Base-by-base conservation (phyloP, 305 asterid genomes). In the Rubia peregrina region DNA sequence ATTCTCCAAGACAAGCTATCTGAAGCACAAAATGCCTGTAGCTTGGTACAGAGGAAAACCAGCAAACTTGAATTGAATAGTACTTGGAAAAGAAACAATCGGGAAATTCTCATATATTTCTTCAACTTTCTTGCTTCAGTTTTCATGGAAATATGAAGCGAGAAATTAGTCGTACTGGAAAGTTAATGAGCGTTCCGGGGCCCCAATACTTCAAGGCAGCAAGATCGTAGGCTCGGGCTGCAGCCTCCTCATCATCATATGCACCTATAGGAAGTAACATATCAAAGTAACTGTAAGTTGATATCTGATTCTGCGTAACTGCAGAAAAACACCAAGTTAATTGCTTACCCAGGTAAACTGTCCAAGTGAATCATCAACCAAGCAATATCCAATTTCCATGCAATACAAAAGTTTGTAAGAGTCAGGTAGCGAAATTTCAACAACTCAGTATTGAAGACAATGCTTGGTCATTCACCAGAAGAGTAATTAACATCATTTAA, bases 201-300 rank as follows among this genome's bases (percentile, higher is more conserved):
- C 99, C 99, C 97, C 99, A 94, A 69, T 94, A 94, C 77, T 91
- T 94, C 61, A 94, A 84, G 67, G 98, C 98, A 8, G 98, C 98
- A 65, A 94, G 97, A 88, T 94, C 98, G 73, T 94, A 94, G 48
- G 99, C 98, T 83, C 99, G 87, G 72, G 99, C 97, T 55, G 99
- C 97, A 75, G 99, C 99, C 72, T 91, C 99, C 89, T 94, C 99
- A 7, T 94, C 99, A 79, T 94, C 99, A 79, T 94, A 94, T 57
- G 99, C 99, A 76, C 98, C 98, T 93, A 74, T 5, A 76, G 74
- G 30, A 67, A 78, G 70, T 71, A 71, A 67, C 62, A 17, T 63
- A 41, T 66, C 61, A 41, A 78, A 77, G 46, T 69, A 49, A 69
- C 43, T 51, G 21, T 21, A 13, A 42, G 16, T 9, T 43, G 38